Evolutionary conservation across 805 yeast genomes (phyloP).

Genomic region (Cyberlindnera lachancei): DNA sequence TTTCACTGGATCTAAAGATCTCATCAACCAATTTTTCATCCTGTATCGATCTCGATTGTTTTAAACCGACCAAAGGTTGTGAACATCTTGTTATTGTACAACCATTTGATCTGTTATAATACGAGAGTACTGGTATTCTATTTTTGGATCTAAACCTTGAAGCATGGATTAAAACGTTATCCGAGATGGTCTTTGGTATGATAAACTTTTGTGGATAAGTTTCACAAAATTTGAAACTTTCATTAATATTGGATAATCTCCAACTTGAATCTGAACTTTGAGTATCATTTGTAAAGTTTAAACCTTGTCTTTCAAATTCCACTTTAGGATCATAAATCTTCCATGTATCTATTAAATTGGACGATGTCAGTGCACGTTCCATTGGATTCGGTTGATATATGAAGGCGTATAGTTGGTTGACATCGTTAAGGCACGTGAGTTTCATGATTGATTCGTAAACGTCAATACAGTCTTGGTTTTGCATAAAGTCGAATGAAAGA

Average conservation of each 20-base stretch:
- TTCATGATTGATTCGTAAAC: slow-evolving; percentile 67
- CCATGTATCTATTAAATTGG: no score
- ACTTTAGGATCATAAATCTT: slow-evolving; percentile 45
- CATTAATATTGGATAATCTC: slow-evolving; percentile 65
- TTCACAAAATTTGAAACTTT: slow-evolving; percentile 55
- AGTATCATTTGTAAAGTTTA: slow-evolving; percentile 25
- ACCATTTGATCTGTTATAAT: slow-evolving; percentile 59
- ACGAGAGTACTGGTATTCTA: slow-evolving; percentile 76
- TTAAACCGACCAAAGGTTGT: slow-evolving; percentile 89
- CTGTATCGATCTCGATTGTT: slow-evolving; percentile 80
- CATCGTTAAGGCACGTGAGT: slow-evolving; percentile 47
- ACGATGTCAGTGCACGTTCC: slow-evolving; percentile 48
- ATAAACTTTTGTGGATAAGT: slow-evolving; percentile 67
- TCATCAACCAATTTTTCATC: slow-evolving; percentile 80
- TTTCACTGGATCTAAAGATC: slow-evolving; percentile 53
- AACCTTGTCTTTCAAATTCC: slow-evolving; percentile 75
- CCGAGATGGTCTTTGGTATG: slow-evolving; percentile 74
- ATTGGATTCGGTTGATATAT: slow-evolving; percentile 67
- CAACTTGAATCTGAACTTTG: slow-evolving; percentile 33
- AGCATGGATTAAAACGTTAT: slow-evolving; percentile 76
- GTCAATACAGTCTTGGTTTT: slow-evolving; percentile 52
- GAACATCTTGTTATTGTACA: slow-evolving; percentile 83
- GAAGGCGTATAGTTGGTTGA: slow-evolving; percentile 70
- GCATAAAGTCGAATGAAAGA: slow-evolving; percentile 65
- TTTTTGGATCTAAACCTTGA: slow-evolving; percentile 79